Conservation (phyloP, 2,329 filamentous ascomycete genomes). For the Arthrobotrys pseudoclavata region DNA sequence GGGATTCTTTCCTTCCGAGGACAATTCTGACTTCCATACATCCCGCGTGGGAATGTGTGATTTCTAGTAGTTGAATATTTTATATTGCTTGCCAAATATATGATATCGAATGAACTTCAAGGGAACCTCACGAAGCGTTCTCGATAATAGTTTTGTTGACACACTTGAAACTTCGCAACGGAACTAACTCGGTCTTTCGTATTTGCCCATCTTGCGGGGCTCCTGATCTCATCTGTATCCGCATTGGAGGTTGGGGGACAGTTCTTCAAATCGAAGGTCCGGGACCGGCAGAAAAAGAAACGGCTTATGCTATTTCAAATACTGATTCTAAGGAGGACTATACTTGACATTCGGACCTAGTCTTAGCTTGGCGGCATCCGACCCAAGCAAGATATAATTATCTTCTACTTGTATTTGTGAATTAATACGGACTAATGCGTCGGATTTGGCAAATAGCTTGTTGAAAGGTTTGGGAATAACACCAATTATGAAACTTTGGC, state of each 20-base stretch:
- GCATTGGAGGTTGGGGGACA: constrained; percentile 32
- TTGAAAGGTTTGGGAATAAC: constrained; percentile 42
- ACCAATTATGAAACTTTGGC: constrained; percentile 31
- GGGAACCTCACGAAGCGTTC: not conserved
- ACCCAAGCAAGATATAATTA: constrained; percentile 23
- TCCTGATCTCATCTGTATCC: constrained; percentile 22
- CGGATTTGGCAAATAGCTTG: constrained; percentile 16
- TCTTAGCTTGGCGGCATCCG: not conserved
- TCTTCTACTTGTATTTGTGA: too few species aligned
- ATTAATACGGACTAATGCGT: not conserved
- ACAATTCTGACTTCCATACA: not conserved
- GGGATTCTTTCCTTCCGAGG: constrained; percentile 30
- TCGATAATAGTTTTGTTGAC: not conserved
- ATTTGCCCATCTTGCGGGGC: not conserved
- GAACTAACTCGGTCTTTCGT: not conserved
- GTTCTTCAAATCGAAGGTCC: constrained; percentile 38
- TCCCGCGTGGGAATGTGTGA: constrained; percentile 37
- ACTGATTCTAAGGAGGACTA: constrained; percentile 25
- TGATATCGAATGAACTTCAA: not conserved
- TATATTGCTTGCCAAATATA: not conserved
- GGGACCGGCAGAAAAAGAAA: not conserved
- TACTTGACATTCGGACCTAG: constrained; percentile 31
- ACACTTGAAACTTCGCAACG: not conserved
- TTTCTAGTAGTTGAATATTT: not conserved
- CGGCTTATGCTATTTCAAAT: constrained; percentile 28